Conservation (phyloP, 176 grass and related monocot species). For the Microstegium vimineum region DNA sequence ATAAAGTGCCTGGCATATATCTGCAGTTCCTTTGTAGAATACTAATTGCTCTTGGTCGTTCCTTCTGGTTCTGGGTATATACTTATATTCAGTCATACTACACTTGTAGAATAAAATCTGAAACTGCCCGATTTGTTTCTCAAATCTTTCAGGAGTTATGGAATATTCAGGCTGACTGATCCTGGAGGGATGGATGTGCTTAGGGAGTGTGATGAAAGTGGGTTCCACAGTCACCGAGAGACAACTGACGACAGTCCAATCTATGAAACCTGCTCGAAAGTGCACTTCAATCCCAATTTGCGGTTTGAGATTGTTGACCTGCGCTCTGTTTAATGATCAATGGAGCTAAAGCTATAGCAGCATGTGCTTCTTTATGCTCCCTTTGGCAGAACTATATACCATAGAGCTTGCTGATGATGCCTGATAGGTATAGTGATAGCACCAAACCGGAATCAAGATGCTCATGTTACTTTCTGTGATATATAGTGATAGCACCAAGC, state of each 20-base stretch:
- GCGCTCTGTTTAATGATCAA: slow-evolving; percentile 42
- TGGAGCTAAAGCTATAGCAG: neutral
- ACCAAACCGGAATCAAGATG: neutral
- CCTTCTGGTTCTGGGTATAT: neutral
- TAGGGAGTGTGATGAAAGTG: slow-evolving; percentile 66
- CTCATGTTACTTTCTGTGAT: neutral
- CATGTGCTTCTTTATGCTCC: neutral
- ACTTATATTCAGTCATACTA: neutral
- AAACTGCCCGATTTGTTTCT: slow-evolving; percentile 1
- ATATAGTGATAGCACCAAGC: neutral
- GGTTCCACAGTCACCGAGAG: slow-evolving; percentile 65
- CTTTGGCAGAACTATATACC: neutral
- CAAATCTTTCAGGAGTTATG: slow-evolving; percentile 59
- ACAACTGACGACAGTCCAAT: slow-evolving; percentile 49
- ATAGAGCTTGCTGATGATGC: neutral
- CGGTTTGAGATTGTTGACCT: slow-evolving; percentile 96
- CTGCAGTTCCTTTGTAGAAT: neutral
- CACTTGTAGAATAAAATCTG: slow-evolving; percentile 12
- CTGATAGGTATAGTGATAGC: neutral
- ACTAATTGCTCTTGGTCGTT: neutral
- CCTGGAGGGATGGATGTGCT: slow-evolving; percentile 72
- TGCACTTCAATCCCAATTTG: slow-evolving; percentile 76
- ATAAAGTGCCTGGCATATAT: neutral
- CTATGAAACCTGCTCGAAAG: slow-evolving; percentile 67
- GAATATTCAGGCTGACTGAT: slow-evolving; percentile 89